Evolutionary conservation across 345 rosid genomes (phyloP).

Genomic region (Toxicodendron radicans): DNA sequence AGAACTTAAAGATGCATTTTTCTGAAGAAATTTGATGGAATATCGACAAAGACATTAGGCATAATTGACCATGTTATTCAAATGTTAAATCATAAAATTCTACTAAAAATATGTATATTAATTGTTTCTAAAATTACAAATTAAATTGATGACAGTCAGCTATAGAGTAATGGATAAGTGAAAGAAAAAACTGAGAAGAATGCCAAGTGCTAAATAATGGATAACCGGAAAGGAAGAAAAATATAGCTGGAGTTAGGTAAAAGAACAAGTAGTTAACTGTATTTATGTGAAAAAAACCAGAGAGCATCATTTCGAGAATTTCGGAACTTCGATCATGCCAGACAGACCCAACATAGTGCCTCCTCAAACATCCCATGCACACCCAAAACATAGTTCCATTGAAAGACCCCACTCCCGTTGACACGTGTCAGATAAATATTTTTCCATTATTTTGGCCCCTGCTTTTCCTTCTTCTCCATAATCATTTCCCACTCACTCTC

Average conservation of each 20-base stretch:
- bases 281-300: slow-evolving; percentile 7
- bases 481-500: slow-evolving; percentile 6
- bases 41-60: no score
- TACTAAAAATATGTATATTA: neutral
- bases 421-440: slow-evolving; percentile 41
- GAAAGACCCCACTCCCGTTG: slow-evolving; percentile 28
- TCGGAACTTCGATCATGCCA: slow-evolving; percentile 51
- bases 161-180: neutral
- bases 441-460: slow-evolving; percentile 23
- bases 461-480: slow-evolving; percentile 12
- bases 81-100: no score
- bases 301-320: slow-evolving; percentile 36
- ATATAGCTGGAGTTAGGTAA: slow-evolving; percentile 10
- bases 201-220: neutral
- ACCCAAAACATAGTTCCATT: slow-evolving; percentile 25
- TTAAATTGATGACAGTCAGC: neutral
- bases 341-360: slow-evolving; percentile 47
- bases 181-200: neutral
- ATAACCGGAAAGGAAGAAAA: neutral
- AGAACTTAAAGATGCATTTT: no score
- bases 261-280: neutral
- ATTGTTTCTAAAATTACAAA: neutral
- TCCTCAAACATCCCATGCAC: slow-evolving; percentile 43
- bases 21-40: neutral
- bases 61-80: no score